Evolutionary conservation across 805 yeast species (phyloP), one percentile per base, ranked within the genome.

Genomic region (Ogataea pignaliae): DNA sequence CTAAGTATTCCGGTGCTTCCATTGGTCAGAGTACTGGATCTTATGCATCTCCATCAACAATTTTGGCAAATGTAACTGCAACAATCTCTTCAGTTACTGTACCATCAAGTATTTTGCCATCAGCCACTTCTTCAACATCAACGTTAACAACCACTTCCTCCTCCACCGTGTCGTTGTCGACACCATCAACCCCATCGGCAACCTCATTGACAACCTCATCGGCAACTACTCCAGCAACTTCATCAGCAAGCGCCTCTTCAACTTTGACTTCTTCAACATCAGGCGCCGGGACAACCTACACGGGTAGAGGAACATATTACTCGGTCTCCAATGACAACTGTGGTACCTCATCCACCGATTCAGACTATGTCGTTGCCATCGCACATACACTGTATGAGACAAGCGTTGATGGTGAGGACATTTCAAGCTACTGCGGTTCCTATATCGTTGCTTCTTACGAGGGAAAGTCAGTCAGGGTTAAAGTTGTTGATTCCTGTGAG

Each of bases 401-500:
- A 4, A 48, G 47, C n/a, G 55, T 52, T 28, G 48, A 44, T 34
- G 43, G 50, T 38, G 56, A 57, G 29, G 57, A 55, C 29, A 47
- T 65, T 35, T 64, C 69, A 10, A 57, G 70, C 28, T 68, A 72
- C 53, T 78, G 83, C 57, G 82, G 82, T 29, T 70, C 66, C 52
- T 61, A 65, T 46, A 74, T 78, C 52, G 68, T 61, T 43, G 79
- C 76, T 6, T 55, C 42, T 46, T 75, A 72, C 54, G 57, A 63
- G 40, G 78, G 76, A 26, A 75, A 74, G 37, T 65, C 77, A 14
- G 78, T 76, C 37, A 66, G 61, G 26, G 83, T 77, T 34, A 72
- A 69, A 29, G 80, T 77, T 37, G 79, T 73, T 17, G 83, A 78
- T 57, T 62, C 77, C 15, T 78, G 83, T 57, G 73, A 56, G 36